Percentiles rank a stretch among this genome's conserved stretches.
phyloP scores from a whole-genome alignment of 805 yeast genomes.

The Teunomyces funiuensis region DNA sequence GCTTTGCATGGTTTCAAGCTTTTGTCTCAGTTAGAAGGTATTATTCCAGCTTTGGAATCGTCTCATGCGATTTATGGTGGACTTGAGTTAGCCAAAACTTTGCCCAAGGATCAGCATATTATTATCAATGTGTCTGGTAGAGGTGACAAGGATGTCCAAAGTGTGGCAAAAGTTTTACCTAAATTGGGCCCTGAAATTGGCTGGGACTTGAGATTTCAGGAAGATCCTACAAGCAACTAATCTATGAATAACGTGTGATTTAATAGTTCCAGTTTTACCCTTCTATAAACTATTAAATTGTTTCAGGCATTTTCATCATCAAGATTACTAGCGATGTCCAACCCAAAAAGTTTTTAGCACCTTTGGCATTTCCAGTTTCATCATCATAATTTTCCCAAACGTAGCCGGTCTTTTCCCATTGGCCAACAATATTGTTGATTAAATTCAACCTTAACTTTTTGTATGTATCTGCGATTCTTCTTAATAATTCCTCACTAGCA shows the following conservation, averaged over 20 bases:
- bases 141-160: constrained; percentile 98
- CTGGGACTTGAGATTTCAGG: constrained; percentile 93
- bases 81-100: constrained; percentile 76
- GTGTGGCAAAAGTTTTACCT: constrained; percentile 94
- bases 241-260: not conserved
- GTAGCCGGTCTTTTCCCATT: constrained; percentile 75
- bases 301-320: constrained; percentile 81
- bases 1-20: constrained; percentile 89
- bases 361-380: constrained; percentile 66
- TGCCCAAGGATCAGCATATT: constrained; percentile 75
- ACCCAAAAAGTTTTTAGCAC: constrained; percentile 89
- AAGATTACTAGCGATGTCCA: constrained; percentile 85
- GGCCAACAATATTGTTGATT: constrained; percentile 63
- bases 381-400: constrained; percentile 93
- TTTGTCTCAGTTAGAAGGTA: constrained; percentile 92
- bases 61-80: constrained; percentile 97
- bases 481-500: constrained; percentile 38
- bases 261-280: not conserved
- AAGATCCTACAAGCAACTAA: constrained; percentile 38
- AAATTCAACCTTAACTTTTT: constrained; percentile 60
- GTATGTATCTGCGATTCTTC: constrained; percentile 44
- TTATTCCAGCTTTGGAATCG: constrained; percentile 96
- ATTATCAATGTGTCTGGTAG: constrained; percentile 94
- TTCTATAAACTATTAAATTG: constrained; percentile 7
- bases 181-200: constrained; percentile 84